Percentiles rank a stretch among this genome's conserved stretches.
phyloP scores from a whole-genome alignment of 2,329 filamentous ascomycete species.

The Xylaria sp. region DNA sequence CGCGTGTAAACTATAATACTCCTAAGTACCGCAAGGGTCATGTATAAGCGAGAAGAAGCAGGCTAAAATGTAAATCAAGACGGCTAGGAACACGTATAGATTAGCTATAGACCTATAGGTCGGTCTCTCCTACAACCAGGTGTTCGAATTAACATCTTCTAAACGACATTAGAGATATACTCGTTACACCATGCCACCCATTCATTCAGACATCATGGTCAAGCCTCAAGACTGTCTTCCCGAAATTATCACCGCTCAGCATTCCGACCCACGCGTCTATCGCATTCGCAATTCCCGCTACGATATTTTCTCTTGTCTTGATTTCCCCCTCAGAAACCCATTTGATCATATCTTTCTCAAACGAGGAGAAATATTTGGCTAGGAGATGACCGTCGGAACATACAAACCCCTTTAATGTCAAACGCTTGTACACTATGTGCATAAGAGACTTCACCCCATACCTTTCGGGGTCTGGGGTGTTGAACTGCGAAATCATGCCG shows the following conservation, averaged over 20 bases:
- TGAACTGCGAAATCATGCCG: background rate
- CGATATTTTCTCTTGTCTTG: background rate
- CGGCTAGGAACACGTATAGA: too few species aligned
- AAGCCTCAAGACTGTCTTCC: too few species aligned
- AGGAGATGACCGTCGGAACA: background rate
- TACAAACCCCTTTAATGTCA: background rate
- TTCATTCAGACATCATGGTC: too few species aligned
- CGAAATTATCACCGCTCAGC: constrained; percentile 7
- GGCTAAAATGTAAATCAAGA: too few species aligned
- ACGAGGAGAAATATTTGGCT: background rate
- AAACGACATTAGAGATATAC: too few species aligned
- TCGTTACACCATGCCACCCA: too few species aligned
- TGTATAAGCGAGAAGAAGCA: too few species aligned
- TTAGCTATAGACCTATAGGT: too few species aligned
- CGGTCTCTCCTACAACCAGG: too few species aligned
- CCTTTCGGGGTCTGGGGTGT: background rate
- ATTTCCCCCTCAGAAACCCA: background rate
- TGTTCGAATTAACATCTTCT: too few species aligned
- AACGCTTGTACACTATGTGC: background rate
- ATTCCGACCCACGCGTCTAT: background rate
- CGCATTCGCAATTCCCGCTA: background rate
- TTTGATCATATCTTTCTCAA: background rate
- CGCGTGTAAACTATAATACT: too few species aligned
- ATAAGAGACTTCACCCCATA: constrained; percentile 1
- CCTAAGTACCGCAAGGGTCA: too few species aligned